Evolutionary conservation across 495 filamentous ascomycete species (phyloP).

Genomic region (Cairneyella variabilis): DNA sequence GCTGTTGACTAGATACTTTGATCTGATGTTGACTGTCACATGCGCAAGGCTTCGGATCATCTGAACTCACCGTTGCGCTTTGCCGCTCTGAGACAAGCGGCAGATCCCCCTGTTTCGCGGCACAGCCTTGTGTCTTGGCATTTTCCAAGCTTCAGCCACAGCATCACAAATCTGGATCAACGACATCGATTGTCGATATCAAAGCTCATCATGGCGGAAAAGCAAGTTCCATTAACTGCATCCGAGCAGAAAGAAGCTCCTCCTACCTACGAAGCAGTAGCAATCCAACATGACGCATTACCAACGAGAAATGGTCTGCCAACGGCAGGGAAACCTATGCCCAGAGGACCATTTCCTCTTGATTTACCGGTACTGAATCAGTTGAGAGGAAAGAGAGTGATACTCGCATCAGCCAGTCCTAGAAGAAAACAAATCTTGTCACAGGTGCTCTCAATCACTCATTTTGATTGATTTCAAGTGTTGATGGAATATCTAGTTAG

Average conservation of each 20-base stretch:
- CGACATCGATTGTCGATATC: no score
- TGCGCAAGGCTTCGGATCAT: background rate
- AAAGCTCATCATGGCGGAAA: slow-evolving; percentile 19
- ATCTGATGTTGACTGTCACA: slow-evolving; percentile 2
- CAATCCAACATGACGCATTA: slow-evolving; percentile 32
- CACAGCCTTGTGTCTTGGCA: background rate
- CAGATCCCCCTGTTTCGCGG: background rate
- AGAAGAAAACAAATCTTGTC: slow-evolving; percentile 72
- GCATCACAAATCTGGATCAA: no score
- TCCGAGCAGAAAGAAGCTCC: background rate
- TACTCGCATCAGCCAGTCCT: slow-evolving; percentile 86
- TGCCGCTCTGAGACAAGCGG: background rate
- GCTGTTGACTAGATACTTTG: background rate
- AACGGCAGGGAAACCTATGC: slow-evolving; percentile 12
- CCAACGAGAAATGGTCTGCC: slow-evolving; percentile 16
- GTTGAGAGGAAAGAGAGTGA: slow-evolving; percentile 68
- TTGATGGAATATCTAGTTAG: slow-evolving; percentile 43
- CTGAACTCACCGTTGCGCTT: background rate
- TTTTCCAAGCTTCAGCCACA: slow-evolving; percentile 1
- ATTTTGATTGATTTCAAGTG: background rate
- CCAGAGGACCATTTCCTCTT: slow-evolving; percentile 53
- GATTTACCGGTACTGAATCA: slow-evolving; percentile 70
- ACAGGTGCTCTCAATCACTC: slow-evolving; percentile 16
- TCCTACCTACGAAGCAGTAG: slow-evolving; percentile 36
- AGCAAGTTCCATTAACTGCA: background rate